Evolutionary conservation across 1,139 yeast genomes (phyloP).

Genomic region (Pneumocystis carinii): DNA sequence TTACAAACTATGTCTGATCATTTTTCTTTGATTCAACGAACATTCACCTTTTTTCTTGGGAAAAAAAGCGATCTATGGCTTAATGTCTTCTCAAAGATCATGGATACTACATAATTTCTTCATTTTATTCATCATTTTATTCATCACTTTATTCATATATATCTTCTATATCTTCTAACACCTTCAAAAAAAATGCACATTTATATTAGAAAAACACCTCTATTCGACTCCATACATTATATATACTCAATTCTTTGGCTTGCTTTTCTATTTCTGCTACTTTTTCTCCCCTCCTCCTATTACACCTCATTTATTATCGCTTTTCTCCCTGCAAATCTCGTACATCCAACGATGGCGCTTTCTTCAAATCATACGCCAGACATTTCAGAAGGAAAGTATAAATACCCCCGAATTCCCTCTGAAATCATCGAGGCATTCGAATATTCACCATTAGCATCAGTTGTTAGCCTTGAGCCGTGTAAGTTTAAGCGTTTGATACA

Average conservation of each 20-base stretch:
- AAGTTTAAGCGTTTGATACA: neutral
- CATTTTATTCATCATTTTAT: neutral
- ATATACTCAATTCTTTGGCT: too few species aligned
- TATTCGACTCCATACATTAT: too few species aligned
- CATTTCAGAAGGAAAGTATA: neutral
- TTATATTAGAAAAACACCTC: too few species aligned
- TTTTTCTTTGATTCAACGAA: conserved; percentile 34
- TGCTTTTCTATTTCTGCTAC: too few species aligned
- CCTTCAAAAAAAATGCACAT: too few species aligned
- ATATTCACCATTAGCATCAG: neutral
- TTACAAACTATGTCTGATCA: conserved; percentile 37
- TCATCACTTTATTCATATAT: neutral
- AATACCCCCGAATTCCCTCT: neutral
- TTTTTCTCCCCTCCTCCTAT: too few species aligned
- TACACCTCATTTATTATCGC: too few species aligned
- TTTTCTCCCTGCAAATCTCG: too few species aligned
- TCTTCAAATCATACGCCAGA: too few species aligned
- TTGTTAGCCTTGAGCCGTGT: neutral
- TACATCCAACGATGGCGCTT: too few species aligned
- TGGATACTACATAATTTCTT: neutral
- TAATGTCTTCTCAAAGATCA: conserved; percentile 10
- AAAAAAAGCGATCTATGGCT: conserved; percentile 71
- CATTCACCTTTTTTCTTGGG: conserved; percentile 46
- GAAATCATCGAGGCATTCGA: neutral
- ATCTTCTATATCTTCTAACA: neutral